Base-by-base conservation (phyloP, 2,329 filamentous ascomycete genomes). In the Arthroderma uncinatum region DNA sequence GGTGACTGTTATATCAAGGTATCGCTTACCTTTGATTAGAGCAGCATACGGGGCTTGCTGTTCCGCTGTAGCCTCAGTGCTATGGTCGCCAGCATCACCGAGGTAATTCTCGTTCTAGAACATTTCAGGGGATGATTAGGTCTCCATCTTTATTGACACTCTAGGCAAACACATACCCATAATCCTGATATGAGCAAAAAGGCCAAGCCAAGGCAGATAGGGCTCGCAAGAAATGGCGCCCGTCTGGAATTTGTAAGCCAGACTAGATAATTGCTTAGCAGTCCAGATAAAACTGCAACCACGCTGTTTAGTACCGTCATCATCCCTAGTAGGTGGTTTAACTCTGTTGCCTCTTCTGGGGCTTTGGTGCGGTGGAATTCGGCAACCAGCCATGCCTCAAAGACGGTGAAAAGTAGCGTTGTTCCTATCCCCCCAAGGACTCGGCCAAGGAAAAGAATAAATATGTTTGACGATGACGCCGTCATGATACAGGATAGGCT, bases 381-480 rank as follows among this genome's bases (percentile, higher is more conserved):
- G 50, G 78, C 75, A 28, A 83, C 76, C 72, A 83, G 79, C 80
- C 81, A 84, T 62, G 78, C 80, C 66, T 84, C 80, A 61, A 83
- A 82, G 4, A 76, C 78, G 44, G 75, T 80, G 70, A 80, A 83
- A 30, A 83, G 71, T 40, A 83, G 66, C 25, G 79, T 81, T 34
- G 79, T 79, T 28, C 75, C 77, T 48, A 83, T 59, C 0, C 81
- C 81, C 21, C 79, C 79, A 2, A 82, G 72, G 0, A 79, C 66
- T 53, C 81, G 73, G 10, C 81, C 81, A 0, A 73, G 56, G 55
- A 82, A 77, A 4, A 84, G 69, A 9, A 80, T 25, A 10, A 65
- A 65, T 12, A 77, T 69, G 58, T 73, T 69, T 25, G 75, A 69
- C 53, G 60, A 64, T 2, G 58, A 64, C 21, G 64, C 61, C 16